These are phyloP conservation scores for Talaromyces sp. DNA, from an alignment of 2,329 filamentous ascomycete species.

Conservation along the genomic window DNA sequence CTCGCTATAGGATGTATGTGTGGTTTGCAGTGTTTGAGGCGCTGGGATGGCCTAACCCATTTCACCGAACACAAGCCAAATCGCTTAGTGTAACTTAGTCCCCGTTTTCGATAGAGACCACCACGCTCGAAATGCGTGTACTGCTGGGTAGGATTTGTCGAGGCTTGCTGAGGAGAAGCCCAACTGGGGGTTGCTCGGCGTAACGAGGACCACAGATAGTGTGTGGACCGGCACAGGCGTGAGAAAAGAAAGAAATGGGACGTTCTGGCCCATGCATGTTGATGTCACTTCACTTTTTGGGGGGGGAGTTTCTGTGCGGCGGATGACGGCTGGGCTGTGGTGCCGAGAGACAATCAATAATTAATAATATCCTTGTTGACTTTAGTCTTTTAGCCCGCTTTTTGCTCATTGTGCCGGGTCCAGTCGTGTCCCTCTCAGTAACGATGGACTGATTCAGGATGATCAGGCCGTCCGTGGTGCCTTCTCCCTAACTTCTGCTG, in stretches of 20 bases:
- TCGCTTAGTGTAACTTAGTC: background rate
- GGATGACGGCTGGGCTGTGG: conserved; percentile 9
- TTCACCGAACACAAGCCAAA: background rate
- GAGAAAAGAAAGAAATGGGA: conserved; percentile 3
- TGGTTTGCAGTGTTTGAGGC: background rate
- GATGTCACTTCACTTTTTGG: conserved; percentile 14
- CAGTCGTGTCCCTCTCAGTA: background rate
- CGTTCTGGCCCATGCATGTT: conserved; percentile 18
- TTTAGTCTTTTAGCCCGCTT: conserved; percentile 8
- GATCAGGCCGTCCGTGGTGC: background rate
- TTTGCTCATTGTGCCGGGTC: conserved; percentile 7
- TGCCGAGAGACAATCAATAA: conserved; percentile 4
- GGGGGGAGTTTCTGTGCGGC: background rate
- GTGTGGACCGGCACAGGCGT: conserved; percentile 5
- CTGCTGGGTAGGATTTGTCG: background rate
- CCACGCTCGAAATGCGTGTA: background rate
- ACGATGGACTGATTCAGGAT: background rate
- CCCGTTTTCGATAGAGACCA: background rate
- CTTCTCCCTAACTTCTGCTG: background rate
- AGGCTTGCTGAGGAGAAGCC: background rate
- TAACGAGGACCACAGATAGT: conserved; percentile 1
- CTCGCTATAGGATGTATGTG: background rate
- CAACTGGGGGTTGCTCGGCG: background rate
- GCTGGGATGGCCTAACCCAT: background rate
- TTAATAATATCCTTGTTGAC: conserved; percentile 1